Conservation (phyloP, 176 grass and related monocot species). For the Ensete ventricosum region DNA sequence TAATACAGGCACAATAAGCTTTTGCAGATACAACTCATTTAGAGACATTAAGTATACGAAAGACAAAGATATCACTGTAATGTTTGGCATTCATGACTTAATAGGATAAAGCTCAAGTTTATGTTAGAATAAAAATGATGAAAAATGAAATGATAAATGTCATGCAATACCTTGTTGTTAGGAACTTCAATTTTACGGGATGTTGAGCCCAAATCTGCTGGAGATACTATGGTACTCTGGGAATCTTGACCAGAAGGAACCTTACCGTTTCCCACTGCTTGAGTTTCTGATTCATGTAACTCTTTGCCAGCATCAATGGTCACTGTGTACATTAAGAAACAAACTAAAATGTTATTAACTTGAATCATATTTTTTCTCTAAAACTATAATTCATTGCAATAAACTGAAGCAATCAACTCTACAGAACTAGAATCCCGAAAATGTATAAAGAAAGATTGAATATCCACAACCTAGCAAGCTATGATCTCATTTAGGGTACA, state of each 20-base stretch:
- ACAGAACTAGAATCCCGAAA: not conserved
- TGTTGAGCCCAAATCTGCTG: constrained; percentile 5
- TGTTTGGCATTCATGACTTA: no score
- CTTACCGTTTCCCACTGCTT: constrained; percentile 11
- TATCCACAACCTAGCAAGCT: not conserved
- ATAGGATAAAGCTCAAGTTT: not conserved
- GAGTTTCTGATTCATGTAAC: not conserved
- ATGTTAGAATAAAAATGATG: not conserved
- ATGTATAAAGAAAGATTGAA: not conserved
- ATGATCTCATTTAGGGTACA: not conserved
- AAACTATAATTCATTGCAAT: not conserved
- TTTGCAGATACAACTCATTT: no score
- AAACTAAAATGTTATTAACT: no score
- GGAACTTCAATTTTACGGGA: constrained; percentile 68
- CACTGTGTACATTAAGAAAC: not conserved
- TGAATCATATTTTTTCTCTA: no score
- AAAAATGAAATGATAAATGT: no score
- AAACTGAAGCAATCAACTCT: not conserved
- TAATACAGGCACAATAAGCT: no score
- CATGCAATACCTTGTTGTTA: constrained; percentile 58
- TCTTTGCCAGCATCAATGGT: not conserved
- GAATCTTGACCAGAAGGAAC: constrained; percentile 3
- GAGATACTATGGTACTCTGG: constrained; percentile 2
- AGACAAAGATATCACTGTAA: no score
- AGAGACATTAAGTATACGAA: no score